Percentiles rank a stretch among this genome's conserved stretches.
phyloP scores from a whole-genome alignment of 2,329 filamentous ascomycete genomes.

The Fusarium goolgardi region DNA sequence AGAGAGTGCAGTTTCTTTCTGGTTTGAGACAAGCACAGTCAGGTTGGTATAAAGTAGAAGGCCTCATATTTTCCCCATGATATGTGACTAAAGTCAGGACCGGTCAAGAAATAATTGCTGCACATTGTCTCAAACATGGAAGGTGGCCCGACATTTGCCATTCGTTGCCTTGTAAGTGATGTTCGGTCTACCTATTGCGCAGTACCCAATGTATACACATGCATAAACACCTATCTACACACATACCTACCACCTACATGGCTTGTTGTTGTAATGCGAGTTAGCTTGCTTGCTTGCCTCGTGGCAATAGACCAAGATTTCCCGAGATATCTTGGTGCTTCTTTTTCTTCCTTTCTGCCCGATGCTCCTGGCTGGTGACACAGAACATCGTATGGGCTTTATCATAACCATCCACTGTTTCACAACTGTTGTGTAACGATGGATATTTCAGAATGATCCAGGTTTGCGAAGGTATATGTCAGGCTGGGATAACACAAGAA shows the following conservation, averaged over 20 bases:
- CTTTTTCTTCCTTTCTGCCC: not conserved
- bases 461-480: conserved; percentile 25
- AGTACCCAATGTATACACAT: not conserved
- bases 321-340: not conserved
- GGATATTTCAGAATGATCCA: conserved; percentile 23
- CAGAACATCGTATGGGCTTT: conserved; percentile 15
- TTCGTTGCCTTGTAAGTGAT: not conserved
- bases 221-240: not conserved
- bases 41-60: conserved; percentile 23
- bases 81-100: conserved; percentile 19
- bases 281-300: conserved; percentile 19
- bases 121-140: conserved; percentile 6
- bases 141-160: not conserved
- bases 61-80: conserved; percentile 27
- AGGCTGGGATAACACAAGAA: conserved; percentile 16
- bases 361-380: conserved; percentile 11
- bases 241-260: not conserved
- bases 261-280: not conserved
- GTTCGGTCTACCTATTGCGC: not conserved
- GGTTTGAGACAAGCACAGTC: conserved; percentile 26
- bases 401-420: not conserved
- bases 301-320: conserved; percentile 16
- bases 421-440: conserved; percentile 10
- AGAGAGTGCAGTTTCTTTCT: not conserved
- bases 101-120: conserved; percentile 22